A percentile compares a stretch with the other conserved stretches of the same genome.
These are phyloP conservation scores for Linnemannia schmuckeri DNA, from an alignment of 192 early-diverging fungal species.

Conservation along the genomic window DNA sequence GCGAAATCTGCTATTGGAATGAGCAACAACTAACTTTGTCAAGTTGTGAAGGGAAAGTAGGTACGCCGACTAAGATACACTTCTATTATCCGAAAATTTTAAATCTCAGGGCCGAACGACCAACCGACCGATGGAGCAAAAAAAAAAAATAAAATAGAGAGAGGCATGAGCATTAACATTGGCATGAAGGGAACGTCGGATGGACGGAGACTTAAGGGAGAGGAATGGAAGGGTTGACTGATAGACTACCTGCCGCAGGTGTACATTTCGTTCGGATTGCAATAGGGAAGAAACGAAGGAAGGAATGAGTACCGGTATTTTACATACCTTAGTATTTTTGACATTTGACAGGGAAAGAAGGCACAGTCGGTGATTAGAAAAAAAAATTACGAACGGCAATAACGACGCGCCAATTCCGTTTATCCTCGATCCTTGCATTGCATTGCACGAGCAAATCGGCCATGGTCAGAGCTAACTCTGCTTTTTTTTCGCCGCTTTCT, in stretches of 20 bases:
- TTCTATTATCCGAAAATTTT: background rate
- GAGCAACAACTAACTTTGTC: background rate
- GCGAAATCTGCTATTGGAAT: background rate
- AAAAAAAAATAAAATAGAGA: background rate
- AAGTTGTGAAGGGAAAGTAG: background rate
- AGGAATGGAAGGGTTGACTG: background rate
- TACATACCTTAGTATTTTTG: background rate
- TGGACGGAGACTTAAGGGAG: background rate
- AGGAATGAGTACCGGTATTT: background rate
- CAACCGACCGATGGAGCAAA: background rate
- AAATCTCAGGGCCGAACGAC: slow-evolving; percentile 1
- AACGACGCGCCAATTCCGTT: background rate
- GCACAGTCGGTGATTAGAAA: background rate
- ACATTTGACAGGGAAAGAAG: background rate
- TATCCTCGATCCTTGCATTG: background rate
- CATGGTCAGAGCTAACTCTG: background rate
- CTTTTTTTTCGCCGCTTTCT: background rate
- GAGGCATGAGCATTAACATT: background rate
- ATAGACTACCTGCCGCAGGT: background rate
- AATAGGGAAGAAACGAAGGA: background rate
- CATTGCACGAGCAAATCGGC: slow-evolving; percentile 2
- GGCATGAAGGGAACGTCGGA: background rate
- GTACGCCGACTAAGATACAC: background rate
- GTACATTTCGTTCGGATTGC: too few relatives aligned
- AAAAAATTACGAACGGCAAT: background rate